Conservation (phyloP, 768 basidiomycete species). For the Mycena crocata region DNA sequence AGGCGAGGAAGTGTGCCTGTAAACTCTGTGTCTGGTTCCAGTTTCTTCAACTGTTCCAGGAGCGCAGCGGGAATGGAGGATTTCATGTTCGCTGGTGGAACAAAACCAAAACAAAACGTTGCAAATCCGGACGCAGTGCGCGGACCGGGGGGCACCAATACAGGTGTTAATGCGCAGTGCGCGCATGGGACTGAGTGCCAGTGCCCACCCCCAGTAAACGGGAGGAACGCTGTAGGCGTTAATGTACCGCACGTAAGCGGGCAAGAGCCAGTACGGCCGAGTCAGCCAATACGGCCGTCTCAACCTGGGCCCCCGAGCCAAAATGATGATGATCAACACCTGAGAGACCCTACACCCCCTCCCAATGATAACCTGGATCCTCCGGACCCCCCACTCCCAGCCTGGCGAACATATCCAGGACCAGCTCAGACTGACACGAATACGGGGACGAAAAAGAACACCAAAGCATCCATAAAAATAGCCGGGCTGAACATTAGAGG, state of each 20-base stretch:
- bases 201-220: not conserved
- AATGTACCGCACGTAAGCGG: not conserved
- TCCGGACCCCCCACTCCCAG: too few relatives aligned
- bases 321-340: not conserved
- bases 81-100: too few relatives aligned
- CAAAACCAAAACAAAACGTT: too few relatives aligned
- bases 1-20: conserved; percentile 58
- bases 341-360: not conserved
- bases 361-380: too few relatives aligned
- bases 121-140: conserved; percentile 9
- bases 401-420: not conserved
- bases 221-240: not conserved
- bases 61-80: conserved; percentile 43
- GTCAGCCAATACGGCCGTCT: too few relatives aligned
- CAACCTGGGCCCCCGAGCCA: not conserved
- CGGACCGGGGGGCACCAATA: conserved; percentile 1
- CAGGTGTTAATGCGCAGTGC: not conserved
- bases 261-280: not conserved
- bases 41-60: conserved; percentile 54
- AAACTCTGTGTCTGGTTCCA: conserved; percentile 66
- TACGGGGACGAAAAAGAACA: not conserved
- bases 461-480: not conserved
- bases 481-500: conserved; percentile 3
- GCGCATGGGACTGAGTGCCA: not conserved
- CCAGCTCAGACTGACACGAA: not conserved